Evolutionary conservation across 1,139 yeast species (phyloP), one percentile per base, ranked within the genome.

Genomic region (Pichia terricola): DNA sequence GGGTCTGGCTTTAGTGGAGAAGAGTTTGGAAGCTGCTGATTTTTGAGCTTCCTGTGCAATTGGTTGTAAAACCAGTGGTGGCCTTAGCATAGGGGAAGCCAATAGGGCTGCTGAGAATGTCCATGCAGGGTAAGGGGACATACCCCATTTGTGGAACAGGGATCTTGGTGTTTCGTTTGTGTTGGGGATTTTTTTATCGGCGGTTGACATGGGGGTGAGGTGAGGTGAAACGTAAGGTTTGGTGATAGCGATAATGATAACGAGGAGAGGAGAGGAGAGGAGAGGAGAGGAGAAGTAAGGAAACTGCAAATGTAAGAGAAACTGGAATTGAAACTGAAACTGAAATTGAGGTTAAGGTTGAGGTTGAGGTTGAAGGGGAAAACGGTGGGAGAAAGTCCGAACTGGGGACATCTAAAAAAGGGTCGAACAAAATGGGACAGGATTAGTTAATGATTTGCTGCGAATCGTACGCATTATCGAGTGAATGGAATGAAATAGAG

Each of bases 81-180:
- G 65, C 10, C 67, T 60, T 4, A 69, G 43, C 3, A 70, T 45
- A 10, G 81, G 81, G 16, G 78, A 67, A 10, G 66, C 60, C 2
- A 73, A 50, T 32, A 78, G 59, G 16, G 69, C 53, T 0, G 66
- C 58, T 0, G 77, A 59, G 44, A 75, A 67, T 1, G 65, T 48
- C 68, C 74, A 68, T 4, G 82, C 75, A 3, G 81, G 80, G 39
- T 67, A 65, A 2, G 84, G 82, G 1, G 83, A 73, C 5, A 39
- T 11, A 1, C 45, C 48, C 50, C 50, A 50, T 35, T 43, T 34
- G 3, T 38, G 11, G 3, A 38, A 30, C 10, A 38, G 4, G 32
- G 43, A 26, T 26, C 34, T 3, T 11, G 40, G 11, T 7, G 37
- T 11, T 41, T 33, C 28, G 30, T 5, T 5, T 6, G 11, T 26